phyloP scores from a whole-genome alignment of 1,284 basidiomycete species.

The Garcileccinum viscosum region DNA sequence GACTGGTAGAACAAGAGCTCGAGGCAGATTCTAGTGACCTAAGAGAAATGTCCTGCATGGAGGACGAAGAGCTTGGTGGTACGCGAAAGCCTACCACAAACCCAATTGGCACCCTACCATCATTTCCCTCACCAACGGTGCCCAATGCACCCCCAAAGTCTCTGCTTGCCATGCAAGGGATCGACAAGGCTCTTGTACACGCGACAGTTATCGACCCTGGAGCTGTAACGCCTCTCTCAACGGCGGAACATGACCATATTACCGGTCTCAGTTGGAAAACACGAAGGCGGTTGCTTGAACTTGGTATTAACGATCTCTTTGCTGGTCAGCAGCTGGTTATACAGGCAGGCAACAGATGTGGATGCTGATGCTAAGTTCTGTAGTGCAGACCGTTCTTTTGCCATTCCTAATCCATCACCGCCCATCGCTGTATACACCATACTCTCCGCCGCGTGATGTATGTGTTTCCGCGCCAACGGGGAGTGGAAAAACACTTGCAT shows the following conservation, averaged over 20 bases:
- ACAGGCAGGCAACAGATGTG: neutral
- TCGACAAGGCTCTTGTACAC: constrained; percentile 75
- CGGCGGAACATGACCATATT: constrained; percentile 45
- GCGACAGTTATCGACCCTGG: constrained; percentile 76
- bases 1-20: constrained; percentile 5
- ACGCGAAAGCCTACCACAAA: constrained; percentile 7
- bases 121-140: constrained; percentile 74
- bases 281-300: constrained; percentile 67
- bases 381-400: constrained; percentile 85
- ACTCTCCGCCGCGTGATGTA: constrained; percentile 77
- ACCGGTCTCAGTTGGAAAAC: constrained; percentile 68
- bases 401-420: constrained; percentile 72
- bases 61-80: neutral
- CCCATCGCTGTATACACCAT: constrained; percentile 70
- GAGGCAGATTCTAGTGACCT: neutral
- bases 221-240: constrained; percentile 53
- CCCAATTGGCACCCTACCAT: constrained; percentile 50
- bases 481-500: constrained; percentile 95
- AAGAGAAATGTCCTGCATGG: neutral
- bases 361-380: constrained; percentile 18
- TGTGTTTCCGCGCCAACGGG: constrained; percentile 99
- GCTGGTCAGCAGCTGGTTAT: constrained; percentile 65
- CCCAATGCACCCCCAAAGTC: constrained; percentile 66
- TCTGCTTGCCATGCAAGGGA: constrained; percentile 75
- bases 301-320: constrained; percentile 85